phyloP scores from a whole-genome alignment of 2,329 filamentous ascomycete genomes.

The Lachnellula subtilissima region DNA sequence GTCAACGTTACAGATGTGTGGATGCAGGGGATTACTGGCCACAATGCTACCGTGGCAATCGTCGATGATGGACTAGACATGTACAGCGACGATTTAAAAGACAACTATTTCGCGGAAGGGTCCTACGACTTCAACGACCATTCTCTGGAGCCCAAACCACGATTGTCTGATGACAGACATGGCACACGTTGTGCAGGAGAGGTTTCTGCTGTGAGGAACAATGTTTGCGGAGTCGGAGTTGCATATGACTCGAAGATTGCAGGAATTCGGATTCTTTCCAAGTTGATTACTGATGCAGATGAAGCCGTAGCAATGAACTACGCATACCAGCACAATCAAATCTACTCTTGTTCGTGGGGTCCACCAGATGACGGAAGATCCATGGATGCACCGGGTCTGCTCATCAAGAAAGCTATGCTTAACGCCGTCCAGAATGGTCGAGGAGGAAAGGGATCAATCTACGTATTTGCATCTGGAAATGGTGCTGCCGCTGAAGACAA shows the following conservation, averaged over 20 bases:
- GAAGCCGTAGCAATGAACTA: slow-evolving; percentile 93
- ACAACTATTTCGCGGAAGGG: slow-evolving; percentile 88
- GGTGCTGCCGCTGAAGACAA: slow-evolving; percentile 85
- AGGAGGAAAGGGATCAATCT: slow-evolving; percentile 78
- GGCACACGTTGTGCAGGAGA: slow-evolving; percentile 94
- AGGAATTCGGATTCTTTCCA: slow-evolving; percentile 88
- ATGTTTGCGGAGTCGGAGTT: slow-evolving; percentile 92
- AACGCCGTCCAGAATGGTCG: slow-evolving; percentile 88
- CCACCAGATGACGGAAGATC: slow-evolving; percentile 88
- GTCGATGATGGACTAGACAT: slow-evolving; percentile 96
- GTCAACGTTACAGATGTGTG: slow-evolving; percentile 95
- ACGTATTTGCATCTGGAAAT: slow-evolving; percentile 95
- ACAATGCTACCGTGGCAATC: slow-evolving; percentile 85
- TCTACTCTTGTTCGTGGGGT: slow-evolving; percentile 98
- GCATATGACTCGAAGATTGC: slow-evolving; percentile 89
- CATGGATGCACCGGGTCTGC: slow-evolving; percentile 87
- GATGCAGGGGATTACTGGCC: slow-evolving; percentile 84
- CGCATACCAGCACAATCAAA: slow-evolving; percentile 84
- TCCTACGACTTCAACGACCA: slow-evolving; percentile 97
- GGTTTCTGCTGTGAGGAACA: slow-evolving; percentile 84
- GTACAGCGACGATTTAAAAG: slow-evolving; percentile 86
- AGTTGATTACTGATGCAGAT: slow-evolving; percentile 84
- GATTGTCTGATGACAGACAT: slow-evolving; percentile 80
- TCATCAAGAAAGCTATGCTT: slow-evolving; percentile 87
- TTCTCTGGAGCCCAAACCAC: slow-evolving; percentile 70